Base-by-base conservation (phyloP, 108 stramenopile genomes). In the Nitzschia sp. region DNA sequence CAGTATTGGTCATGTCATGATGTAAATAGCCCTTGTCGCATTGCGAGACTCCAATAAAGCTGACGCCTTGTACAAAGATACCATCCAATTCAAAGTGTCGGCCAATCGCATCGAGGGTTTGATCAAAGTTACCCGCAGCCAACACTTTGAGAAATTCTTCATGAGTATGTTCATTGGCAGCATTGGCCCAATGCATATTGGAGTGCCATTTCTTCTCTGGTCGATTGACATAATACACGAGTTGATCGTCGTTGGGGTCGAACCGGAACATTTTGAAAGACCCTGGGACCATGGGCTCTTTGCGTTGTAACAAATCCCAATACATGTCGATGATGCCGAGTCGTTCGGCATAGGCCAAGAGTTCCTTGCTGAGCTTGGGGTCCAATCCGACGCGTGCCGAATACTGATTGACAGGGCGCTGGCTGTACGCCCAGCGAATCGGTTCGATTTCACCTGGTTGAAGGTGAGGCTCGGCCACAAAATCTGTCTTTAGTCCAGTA, bases 131-230 rank as follows among this genome's bases (percentile, higher is more conserved):
- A 1, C 82, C 83, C 31, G 54, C 42, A 1, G 74, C 74, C 18
- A 85, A 46, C 15, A 85, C 77, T 21, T 70, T 62, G 34, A 88
- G 32, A 54, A 85, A 78, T 17, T 73, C 68, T 68, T 88, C 82
- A 57, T 82, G 77, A 34, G 82, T 79, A 11, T 58, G 64, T 54
- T 85, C 87, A 63, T 88, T 77, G 0, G 82, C 82, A 30, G 87
- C 84, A 47, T 66, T 64, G 35, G 85, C 61, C 87, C 87, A 88
- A 54, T 80, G 76, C 87, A 88, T 88, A 53, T 88, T 80, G 23
- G 51, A 54, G 21, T 67, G 35, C 66, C 66, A 67, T 21, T 67
- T 84, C 87, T 85, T 36, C 56, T 66, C 45, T 75, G 74, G 15
- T 81, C 87, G 68, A 83, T 80, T 29, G 32, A 38, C 21, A 83